Base-by-base conservation (phyloP, 192 early-diverging fungal genomes). In the Coemansia sp. region DNA sequence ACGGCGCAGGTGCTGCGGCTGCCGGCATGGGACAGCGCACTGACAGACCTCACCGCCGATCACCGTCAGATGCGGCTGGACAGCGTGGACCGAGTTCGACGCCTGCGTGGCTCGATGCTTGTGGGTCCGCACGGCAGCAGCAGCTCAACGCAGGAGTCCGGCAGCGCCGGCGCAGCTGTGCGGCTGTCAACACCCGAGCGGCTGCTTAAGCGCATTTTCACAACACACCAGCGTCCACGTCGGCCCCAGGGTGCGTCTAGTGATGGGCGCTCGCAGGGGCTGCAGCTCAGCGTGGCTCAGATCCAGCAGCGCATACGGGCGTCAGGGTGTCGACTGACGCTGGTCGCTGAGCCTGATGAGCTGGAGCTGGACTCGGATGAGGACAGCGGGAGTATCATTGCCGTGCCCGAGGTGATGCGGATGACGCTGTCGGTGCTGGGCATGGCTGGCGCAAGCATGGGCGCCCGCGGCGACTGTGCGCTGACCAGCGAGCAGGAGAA, bases 1-100 rank as follows among this genome's bases (percentile, higher is more conserved):
- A 90, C 86, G 1, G 76, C 70, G n/a, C 68, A 86, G 84, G 87
- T 90, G 12, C 81, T 90, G 23, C 83, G 86, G 46, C 69, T 90
- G 53, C 84, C 86, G n/a, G 84, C 81, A 14, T 90, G 89, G 89
- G 89, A 86, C 15, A 56, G 71, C 24, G 42, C 78, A 51, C 86
- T 90, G 82, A 74, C 76, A 37, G 89, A 90, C 67, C 66, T 84
- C 56, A 88, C 89, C n/a, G 81, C 77, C 9, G 86, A 86, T 24
- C 67, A 86, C 37, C 82, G 89, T 11, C 66, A 81, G 49, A 81
- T 83, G 58, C 74, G 85, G 24, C 74, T 86, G 38, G 86, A 85
- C 28, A 86, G 81, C 56, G 83, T 85, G 47, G 73, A 81, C 28
- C 79, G 53, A 23, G 58, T 81, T 31, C 37, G 50, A 55, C 67